Percentiles rank a stretch among this genome's conserved stretches.
phyloP scores from a whole-genome alignment of 192 early-diverging fungal genomes.

The Funneliformis mosseae region DNA sequence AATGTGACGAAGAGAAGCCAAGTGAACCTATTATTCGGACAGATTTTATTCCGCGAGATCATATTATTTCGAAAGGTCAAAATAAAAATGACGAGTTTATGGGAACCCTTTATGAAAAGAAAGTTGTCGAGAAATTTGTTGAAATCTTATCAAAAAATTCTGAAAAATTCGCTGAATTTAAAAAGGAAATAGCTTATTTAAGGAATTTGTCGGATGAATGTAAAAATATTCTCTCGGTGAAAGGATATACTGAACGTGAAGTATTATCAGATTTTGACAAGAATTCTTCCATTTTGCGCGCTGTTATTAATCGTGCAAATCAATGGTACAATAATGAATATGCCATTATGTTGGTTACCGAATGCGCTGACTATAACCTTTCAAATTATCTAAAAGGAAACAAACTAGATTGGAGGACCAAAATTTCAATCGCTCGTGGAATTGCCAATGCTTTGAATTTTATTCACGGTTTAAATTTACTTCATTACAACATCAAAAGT shows the following conservation, averaged over 20 bases:
- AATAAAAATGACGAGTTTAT: too few species aligned
- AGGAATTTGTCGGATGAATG: neutral
- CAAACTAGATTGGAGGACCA: neutral
- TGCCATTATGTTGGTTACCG: too few species aligned
- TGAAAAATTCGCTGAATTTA: neutral
- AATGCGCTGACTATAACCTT: neutral
- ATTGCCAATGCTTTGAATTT: conserved; percentile 9
- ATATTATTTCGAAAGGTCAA: neutral
- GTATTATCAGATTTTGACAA: neutral
- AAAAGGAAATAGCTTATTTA: neutral
- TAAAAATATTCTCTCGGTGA: neutral
- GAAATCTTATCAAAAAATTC: neutral
- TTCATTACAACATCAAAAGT: conserved; percentile 1
- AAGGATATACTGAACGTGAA: neutral
- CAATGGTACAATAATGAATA: too few species aligned
- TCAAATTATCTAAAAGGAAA: neutral
- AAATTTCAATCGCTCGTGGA: neutral
- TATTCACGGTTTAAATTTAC: neutral
- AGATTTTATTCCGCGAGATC: neutral
- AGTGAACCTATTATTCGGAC: neutral
- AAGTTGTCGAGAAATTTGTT: neutral
- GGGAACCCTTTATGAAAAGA: neutral
- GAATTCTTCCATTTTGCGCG: too few species aligned
- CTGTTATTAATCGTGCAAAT: too few species aligned
- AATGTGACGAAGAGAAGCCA: neutral